Evolutionary conservation across 2,329 filamentous ascomycete genomes (phyloP).

Genomic region (Botryosphaeria dothidea): DNA sequence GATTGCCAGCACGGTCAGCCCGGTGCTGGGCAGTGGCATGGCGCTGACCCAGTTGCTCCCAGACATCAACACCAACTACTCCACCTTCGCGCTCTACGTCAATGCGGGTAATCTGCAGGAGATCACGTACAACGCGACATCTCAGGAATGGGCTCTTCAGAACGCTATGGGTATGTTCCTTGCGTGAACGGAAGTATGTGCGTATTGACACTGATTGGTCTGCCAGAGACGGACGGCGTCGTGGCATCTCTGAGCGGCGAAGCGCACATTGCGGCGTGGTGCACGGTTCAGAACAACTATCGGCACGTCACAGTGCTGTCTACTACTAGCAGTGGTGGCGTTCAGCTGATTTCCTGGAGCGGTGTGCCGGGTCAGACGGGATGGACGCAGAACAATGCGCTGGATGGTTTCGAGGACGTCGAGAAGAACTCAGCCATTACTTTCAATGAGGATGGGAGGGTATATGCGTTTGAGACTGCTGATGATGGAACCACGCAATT

Average conservation of each 20-base stretch:
- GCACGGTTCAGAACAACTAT: background rate
- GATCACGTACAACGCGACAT: background rate
- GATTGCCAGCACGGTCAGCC: background rate
- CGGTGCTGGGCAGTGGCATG: background rate
- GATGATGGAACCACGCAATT: slow-evolving; percentile 38
- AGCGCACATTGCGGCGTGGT: background rate
- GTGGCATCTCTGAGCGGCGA: background rate
- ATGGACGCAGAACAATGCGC: background rate
- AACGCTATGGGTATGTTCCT: background rate
- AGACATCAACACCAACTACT: background rate
- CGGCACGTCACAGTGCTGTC: background rate
- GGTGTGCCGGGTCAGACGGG: background rate
- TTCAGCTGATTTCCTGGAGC: background rate
- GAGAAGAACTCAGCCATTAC: slow-evolving; percentile 27
- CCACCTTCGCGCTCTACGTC: background rate
- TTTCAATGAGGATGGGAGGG: slow-evolving; percentile 32
- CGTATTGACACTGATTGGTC: background rate
- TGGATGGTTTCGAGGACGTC: background rate
- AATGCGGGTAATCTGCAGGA: background rate
- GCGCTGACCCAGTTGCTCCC: background rate
- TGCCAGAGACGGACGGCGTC: background rate
- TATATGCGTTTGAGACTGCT: slow-evolving; percentile 28
- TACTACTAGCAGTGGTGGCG: background rate
- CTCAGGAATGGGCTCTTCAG: background rate
- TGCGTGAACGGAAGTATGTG: background rate